Conservation (phyloP, 2,329 filamentous ascomycete genomes). For the Penicillium palitans region DNA sequence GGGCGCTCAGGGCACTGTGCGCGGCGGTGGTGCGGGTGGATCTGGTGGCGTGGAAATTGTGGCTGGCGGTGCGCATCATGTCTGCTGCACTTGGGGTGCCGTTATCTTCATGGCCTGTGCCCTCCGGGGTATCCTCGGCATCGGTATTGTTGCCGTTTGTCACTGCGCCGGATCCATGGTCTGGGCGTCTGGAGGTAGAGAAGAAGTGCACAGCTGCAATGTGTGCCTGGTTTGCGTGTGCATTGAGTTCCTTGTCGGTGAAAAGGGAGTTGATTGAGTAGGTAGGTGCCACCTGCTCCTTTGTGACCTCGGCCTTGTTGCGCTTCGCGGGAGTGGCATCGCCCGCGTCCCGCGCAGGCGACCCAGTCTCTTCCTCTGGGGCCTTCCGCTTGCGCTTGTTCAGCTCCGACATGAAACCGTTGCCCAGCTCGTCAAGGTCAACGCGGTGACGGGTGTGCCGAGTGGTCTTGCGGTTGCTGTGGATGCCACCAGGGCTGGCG, state of each 20-base stretch:
- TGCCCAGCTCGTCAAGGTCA: conserved; percentile 54
- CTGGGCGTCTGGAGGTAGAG: conserved; percentile 53
- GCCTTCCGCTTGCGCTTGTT: conserved; percentile 61
- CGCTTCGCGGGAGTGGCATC: conserved; percentile 53
- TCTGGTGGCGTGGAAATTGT: conserved; percentile 57
- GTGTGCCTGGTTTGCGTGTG: conserved; percentile 62
- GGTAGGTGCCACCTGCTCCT: conserved; percentile 58
- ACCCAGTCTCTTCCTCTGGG: conserved; percentile 59
- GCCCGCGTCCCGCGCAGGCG: conserved; percentile 54
- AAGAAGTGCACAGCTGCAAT: conserved; percentile 60
- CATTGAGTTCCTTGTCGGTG: conserved; percentile 65
- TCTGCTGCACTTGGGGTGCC: conserved; percentile 49
- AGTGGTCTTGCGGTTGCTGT: conserved; percentile 64
- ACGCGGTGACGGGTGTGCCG: conserved; percentile 61
- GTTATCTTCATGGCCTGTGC: conserved; percentile 44
- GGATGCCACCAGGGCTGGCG: conserved; percentile 61
- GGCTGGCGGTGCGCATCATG: conserved; percentile 62
- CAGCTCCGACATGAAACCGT: conserved; percentile 49
- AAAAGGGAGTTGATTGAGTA: conserved; percentile 66
- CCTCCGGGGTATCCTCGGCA: conserved; percentile 41
- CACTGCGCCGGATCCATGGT: conserved; percentile 41
- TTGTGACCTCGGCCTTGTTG: conserved; percentile 53
- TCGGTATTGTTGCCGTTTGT: conserved; percentile 46
- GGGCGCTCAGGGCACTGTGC: conserved; percentile 54
- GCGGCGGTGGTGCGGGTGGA: conserved; percentile 52